phyloP scores from a whole-genome alignment of 768 basidiomycete species.

The Boletus edulis region DNA sequence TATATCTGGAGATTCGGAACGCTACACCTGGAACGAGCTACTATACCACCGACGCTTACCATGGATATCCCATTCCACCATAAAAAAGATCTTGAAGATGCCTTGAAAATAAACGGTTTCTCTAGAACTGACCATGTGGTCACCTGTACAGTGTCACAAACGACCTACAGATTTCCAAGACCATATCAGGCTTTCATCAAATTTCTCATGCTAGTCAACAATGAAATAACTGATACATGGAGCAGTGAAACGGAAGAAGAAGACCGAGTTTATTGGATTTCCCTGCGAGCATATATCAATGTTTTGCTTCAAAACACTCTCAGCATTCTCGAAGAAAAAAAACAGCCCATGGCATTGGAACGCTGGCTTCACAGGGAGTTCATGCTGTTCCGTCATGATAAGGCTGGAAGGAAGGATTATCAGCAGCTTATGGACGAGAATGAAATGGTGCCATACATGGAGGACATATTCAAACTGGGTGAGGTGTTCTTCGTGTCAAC shows the following conservation, averaged over 20 bases:
- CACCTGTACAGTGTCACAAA: background rate
- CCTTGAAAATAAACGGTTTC: background rate
- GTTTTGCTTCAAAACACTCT: background rate
- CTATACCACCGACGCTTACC: too few species aligned
- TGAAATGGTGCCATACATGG: background rate
- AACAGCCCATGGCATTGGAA: background rate
- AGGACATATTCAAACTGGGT: background rate
- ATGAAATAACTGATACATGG: background rate
- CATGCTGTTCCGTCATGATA: conserved; percentile 1
- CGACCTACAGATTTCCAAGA: background rate
- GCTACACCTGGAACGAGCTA: too few species aligned
- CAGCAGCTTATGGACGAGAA: background rate
- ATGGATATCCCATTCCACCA: background rate
- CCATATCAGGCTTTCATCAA: background rate
- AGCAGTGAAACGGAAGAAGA: background rate
- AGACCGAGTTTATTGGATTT: conserved; percentile 2
- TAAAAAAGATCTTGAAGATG: background rate
- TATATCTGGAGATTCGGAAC: too few species aligned
- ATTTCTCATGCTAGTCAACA: background rate
- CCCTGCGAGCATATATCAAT: background rate
- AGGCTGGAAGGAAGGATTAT: background rate
- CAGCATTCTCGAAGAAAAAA: fast-evolving
- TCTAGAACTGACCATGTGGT: background rate
- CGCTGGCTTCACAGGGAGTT: conserved; percentile 5
- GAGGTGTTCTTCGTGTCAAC: background rate